Evolutionary conservation across 306 rosid genomes (phyloP).

Genomic region (Gastrolobium villosum): DNA sequence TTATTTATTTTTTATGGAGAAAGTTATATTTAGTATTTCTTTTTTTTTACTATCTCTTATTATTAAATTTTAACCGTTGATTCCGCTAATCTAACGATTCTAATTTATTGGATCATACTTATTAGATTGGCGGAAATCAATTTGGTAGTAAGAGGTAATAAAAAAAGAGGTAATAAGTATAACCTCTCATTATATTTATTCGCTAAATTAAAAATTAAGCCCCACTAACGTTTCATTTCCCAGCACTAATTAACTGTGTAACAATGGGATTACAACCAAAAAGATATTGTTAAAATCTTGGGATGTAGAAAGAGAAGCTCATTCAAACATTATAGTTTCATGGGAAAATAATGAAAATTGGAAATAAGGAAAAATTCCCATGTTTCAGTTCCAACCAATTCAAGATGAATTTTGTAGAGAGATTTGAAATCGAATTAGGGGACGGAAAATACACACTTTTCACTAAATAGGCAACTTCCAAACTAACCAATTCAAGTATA

Average conservation of each 20-base stretch:
- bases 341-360: background rate
- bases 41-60: too few relatives aligned
- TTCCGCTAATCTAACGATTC: too few relatives aligned
- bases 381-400: background rate
- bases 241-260: background rate
- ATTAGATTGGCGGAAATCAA: too few relatives aligned
- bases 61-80: too few relatives aligned
- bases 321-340: background rate
- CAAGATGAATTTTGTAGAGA: background rate
- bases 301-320: conserved; percentile 6
- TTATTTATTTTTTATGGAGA: too few relatives aligned
- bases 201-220: background rate
- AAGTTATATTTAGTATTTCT: too few relatives aligned
- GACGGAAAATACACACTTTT: background rate
- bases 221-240: background rate
- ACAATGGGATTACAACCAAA: background rate
- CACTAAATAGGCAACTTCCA: background rate
- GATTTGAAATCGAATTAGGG: too few relatives aligned
- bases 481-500: background rate
- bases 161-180: too few relatives aligned
- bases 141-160: too few relatives aligned
- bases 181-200: too few relatives aligned
- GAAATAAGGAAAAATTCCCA: background rate
- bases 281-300: background rate
- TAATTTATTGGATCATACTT: too few relatives aligned